Percentiles rank a stretch among this genome's conserved stretches.
Conservation (phyloP, 2,329 filamentous ascomycete genomes). For the Ceratocystis papillata region DNA sequence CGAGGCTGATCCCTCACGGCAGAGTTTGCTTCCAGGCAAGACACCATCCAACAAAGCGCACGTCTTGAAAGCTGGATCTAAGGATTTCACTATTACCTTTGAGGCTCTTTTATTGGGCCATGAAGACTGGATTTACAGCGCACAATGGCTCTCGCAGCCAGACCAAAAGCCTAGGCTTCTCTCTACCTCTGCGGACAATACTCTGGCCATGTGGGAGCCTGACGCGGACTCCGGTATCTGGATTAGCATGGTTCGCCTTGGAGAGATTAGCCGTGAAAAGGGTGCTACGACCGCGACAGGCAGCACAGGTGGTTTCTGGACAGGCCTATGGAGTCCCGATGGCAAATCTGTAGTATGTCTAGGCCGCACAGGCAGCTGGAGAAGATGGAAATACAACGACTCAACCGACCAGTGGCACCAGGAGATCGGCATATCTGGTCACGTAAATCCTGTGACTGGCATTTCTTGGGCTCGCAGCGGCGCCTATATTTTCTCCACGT, state of each 20-base stretch:
- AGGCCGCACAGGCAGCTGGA: slow-evolving; percentile 86
- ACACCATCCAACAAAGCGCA: slow-evolving; percentile 85
- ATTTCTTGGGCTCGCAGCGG: slow-evolving; percentile 76
- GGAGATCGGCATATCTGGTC: slow-evolving; percentile 66
- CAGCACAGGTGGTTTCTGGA: slow-evolving; percentile 94
- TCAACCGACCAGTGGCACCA: slow-evolving; percentile 62
- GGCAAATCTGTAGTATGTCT: slow-evolving; percentile 67
- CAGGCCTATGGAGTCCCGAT: slow-evolving; percentile 72
- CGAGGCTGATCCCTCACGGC: slow-evolving; percentile 46
- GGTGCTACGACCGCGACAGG: slow-evolving; percentile 94
- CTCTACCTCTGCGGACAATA: slow-evolving; percentile 90
- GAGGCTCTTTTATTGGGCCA: slow-evolving; percentile 89
- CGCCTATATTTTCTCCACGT: slow-evolving; percentile 76
- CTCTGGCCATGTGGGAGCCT: slow-evolving; percentile 82
- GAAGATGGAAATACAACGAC: slow-evolving; percentile 61
- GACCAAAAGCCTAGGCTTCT: slow-evolving; percentile 57
- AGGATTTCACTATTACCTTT: slow-evolving; percentile 73
- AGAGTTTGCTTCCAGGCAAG: slow-evolving; percentile 52
- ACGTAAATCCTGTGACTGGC: slow-evolving; percentile 70
- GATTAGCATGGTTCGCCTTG: slow-evolving; percentile 74
- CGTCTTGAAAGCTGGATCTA: slow-evolving; percentile 50
- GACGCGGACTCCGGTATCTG: slow-evolving; percentile 79
- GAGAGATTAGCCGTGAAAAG: slow-evolving; percentile 89
- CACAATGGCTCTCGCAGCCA: slow-evolving; percentile 51
- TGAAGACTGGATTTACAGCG: slow-evolving; percentile 96